Conservation (phyloP, 225 moss, liverwort and hornwort species). For the Bryum argenteum region DNA sequence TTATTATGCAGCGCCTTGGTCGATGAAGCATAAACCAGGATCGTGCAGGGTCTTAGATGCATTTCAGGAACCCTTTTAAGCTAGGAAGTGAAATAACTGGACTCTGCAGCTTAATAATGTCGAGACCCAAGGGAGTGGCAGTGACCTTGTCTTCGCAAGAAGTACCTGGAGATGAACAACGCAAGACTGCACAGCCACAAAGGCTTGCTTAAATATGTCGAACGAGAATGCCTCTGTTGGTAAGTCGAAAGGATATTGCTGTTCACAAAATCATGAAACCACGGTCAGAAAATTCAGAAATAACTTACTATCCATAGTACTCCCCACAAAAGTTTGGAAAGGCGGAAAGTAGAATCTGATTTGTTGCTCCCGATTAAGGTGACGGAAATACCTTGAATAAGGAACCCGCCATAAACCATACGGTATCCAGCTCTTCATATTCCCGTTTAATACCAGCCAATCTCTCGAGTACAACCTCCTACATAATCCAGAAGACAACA, state of each 20-base stretch:
- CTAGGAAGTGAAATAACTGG: conserved; percentile 4
- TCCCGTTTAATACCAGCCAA: conserved; percentile 95
- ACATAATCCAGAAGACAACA: conserved; percentile 30
- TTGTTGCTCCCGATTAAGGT: conserved; percentile 15
- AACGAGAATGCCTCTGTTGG: conserved; percentile 98
- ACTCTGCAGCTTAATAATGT: background rate
- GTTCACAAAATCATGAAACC: conserved; percentile 34
- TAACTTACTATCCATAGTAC: background rate
- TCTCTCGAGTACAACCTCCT: conserved; percentile 93
- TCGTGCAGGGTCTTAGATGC: conserved; percentile 1
- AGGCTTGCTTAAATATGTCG: conserved; percentile 99
- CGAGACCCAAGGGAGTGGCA: conserved; percentile 12
- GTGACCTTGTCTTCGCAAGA: conserved; percentile 18
- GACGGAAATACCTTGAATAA: conserved; percentile 79
- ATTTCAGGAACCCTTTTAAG: conserved; percentile 10
- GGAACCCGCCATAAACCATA: conserved; percentile 99
- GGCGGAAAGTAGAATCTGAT: background rate
- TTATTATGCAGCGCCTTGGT: conserved; percentile 14
- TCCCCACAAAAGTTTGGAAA: conserved; percentile 23
- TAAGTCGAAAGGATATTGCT: conserved; percentile 99
- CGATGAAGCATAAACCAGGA: conserved; percentile 16
- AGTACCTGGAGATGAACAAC: conserved; percentile 97
- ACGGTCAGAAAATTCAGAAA: conserved; percentile 23
- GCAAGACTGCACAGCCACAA: conserved; percentile 98
- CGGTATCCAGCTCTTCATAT: conserved; percentile 95